These are phyloP conservation scores for Naegleria fowleri DNA, from an alignment of 208 protist species.

Conservation along the genomic window DNA sequence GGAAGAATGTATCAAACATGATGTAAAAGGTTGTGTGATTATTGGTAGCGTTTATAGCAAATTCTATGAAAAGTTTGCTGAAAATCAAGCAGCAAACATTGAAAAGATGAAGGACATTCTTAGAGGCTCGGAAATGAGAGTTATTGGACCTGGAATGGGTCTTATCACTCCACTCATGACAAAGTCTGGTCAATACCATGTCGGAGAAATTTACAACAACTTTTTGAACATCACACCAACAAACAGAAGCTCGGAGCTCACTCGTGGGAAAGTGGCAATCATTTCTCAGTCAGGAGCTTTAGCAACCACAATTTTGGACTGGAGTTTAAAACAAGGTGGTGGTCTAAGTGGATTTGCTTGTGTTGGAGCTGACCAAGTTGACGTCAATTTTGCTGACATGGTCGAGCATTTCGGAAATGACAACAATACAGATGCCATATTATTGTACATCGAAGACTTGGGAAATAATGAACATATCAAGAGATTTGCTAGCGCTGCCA, in stretches of 20 bases:
- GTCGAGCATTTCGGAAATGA: neutral
- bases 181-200: neutral
- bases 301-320: neutral
- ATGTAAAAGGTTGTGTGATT: neutral
- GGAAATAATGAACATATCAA: neutral
- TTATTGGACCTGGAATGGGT: neutral
- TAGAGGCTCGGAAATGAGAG: neutral
- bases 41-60: neutral
- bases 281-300: neutral
- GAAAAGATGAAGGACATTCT: neutral
- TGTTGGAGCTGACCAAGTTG: neutral
- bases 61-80: neutral
- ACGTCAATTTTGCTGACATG: neutral
- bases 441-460: slow-evolving; percentile 3
- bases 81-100: neutral
- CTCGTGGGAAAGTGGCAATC: neutral
- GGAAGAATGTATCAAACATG: neutral
- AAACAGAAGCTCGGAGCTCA: neutral
- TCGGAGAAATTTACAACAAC: neutral
- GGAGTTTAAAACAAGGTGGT: neutral
- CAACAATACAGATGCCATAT: neutral
- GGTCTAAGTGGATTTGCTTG: neutral
- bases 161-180: neutral
- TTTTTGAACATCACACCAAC: neutral
- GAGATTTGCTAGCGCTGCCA: neutral